These are phyloP conservation scores for Podila clonocystis DNA, from an alignment of 192 early-diverging fungal species.

Conservation along the genomic window DNA sequence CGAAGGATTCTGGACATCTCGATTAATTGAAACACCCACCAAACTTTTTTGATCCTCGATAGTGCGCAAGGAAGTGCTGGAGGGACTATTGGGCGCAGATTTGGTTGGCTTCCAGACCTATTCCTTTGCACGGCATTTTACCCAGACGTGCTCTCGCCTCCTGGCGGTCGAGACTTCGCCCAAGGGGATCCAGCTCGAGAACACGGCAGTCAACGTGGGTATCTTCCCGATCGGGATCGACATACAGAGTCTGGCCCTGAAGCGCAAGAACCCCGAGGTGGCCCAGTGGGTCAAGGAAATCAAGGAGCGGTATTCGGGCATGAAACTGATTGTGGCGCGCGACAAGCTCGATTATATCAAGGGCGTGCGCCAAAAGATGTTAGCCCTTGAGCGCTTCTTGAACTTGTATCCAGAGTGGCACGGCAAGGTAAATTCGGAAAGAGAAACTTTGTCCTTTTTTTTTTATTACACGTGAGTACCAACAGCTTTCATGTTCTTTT, in stretches of 20 bases:
- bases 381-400: slow-evolving; percentile 92
- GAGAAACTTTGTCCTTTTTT: too few relatives aligned
- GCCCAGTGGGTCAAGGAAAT: slow-evolving; percentile 81
- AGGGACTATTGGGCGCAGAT: slow-evolving; percentile 88
- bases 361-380: slow-evolving; percentile 94
- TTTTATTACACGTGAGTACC: too few relatives aligned
- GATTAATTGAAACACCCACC: too few relatives aligned
- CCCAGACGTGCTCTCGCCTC: slow-evolving; percentile 89
- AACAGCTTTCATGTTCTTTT: background rate
- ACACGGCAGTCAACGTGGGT: slow-evolving; percentile 83
- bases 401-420: slow-evolving; percentile 89
- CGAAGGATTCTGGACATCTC: too few relatives aligned
- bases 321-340: slow-evolving; percentile 91
- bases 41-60: background rate
- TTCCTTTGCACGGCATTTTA: slow-evolving; percentile 91
- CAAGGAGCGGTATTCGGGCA: slow-evolving; percentile 87
- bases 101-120: slow-evolving; percentile 96
- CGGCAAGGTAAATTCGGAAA: slow-evolving; percentile 60
- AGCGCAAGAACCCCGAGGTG: slow-evolving; percentile 76
- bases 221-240: slow-evolving; percentile 97
- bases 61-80: slow-evolving; percentile 84
- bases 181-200: slow-evolving; percentile 82
- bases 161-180: slow-evolving; percentile 89
- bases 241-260: slow-evolving; percentile 73
- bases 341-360: slow-evolving; percentile 98